These are phyloP conservation scores for Pseudocercospora fijiensis DNA, from an alignment of 2,329 filamentous ascomycete species.

Conservation along the genomic window DNA sequence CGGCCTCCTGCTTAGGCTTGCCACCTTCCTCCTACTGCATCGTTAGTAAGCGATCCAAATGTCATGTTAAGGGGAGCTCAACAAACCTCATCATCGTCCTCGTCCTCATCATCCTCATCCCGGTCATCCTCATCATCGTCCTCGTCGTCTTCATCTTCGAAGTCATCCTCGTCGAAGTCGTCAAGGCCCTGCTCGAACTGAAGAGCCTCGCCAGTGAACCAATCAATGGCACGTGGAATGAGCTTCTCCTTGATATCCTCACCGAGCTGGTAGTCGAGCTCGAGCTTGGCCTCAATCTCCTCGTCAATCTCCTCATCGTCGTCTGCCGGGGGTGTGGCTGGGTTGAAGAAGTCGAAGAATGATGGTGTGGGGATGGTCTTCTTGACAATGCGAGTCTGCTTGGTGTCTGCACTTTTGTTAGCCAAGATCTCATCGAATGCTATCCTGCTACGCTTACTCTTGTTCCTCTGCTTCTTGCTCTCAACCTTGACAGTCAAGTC, in stretches of 20 bases:
- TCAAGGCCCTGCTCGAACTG: conserved; percentile 93
- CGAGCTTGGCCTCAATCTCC: conserved; percentile 95
- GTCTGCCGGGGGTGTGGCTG: conserved; percentile 81
- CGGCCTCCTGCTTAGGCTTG: conserved; percentile 90
- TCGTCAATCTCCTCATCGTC: conserved; percentile 75
- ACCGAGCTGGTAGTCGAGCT: conserved; percentile 97
- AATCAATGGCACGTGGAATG: conserved; percentile 96
- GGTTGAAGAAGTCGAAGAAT: conserved; percentile 97
- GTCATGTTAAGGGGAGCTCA: not conserved
- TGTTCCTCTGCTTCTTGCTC: conserved; percentile 99
- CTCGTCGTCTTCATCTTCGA: conserved; percentile 88
- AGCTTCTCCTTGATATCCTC: conserved; percentile 99
- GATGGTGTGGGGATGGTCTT: conserved; percentile 98
- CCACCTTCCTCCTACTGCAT: conserved; percentile 68
- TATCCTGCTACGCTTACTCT: conserved; percentile 68
- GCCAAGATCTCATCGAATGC: conserved; percentile 12
- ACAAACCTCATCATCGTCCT: conserved; percentile 53
- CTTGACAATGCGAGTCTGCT: conserved; percentile 98
- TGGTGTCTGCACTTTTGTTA: conserved; percentile 68
- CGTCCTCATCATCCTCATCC: conserved; percentile 71
- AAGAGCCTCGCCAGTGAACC: conserved; percentile 98
- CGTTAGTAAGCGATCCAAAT: conserved; percentile 8
- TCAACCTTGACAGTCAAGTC: conserved; percentile 93
- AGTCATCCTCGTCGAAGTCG: conserved; percentile 77
- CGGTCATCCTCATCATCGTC: conserved; percentile 84